Percentiles rank a stretch among this genome's conserved stretches.
These are phyloP conservation scores for Cicer arietinum DNA, from an alignment of 306 rosid genomes.

Conservation along the genomic window DNA sequence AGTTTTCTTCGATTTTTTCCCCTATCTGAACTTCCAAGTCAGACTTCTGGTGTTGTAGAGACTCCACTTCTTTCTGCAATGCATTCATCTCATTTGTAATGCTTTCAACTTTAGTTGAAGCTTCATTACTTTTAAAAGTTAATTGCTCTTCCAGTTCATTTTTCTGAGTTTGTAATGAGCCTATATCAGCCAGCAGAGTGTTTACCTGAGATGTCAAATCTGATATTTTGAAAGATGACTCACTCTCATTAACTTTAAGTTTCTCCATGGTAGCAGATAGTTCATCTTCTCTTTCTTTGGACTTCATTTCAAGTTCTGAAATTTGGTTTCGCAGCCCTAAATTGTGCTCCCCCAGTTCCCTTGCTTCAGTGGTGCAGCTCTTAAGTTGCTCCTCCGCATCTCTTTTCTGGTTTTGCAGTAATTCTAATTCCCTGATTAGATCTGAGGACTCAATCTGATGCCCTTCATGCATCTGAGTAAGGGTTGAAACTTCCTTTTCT, in stretches of 20 bases:
- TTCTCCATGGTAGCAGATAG: slow-evolving; percentile 55
- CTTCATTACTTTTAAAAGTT: slow-evolving; percentile 55
- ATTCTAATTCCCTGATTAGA: slow-evolving; percentile 57
- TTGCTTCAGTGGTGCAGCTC: slow-evolving; percentile 49
- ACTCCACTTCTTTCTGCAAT: slow-evolving; percentile 67
- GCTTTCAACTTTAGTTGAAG: slow-evolving; percentile 56
- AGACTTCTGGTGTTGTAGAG: slow-evolving; percentile 54
- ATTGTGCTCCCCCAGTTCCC: slow-evolving; percentile 60
- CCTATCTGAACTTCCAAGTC: slow-evolving; percentile 66
- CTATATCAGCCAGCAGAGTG: slow-evolving; percentile 55
- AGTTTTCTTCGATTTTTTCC: slow-evolving; percentile 56
- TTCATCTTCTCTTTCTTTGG: slow-evolving; percentile 61
- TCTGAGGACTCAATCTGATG: slow-evolving; percentile 53
- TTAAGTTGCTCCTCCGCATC: slow-evolving; percentile 49
- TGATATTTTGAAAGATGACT: slow-evolving; percentile 55
- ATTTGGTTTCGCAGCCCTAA: slow-evolving; percentile 50
- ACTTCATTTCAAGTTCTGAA: slow-evolving; percentile 58
- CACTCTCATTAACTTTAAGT: slow-evolving; percentile 62
- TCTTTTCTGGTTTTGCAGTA: slow-evolving; percentile 54
- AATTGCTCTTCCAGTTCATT: slow-evolving; percentile 67
- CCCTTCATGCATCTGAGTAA: slow-evolving; percentile 62
- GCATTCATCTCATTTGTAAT: slow-evolving; percentile 57
- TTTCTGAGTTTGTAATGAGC: slow-evolving; percentile 54
- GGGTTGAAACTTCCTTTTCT: slow-evolving; percentile 59
- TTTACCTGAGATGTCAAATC: slow-evolving; percentile 63